phyloP scores from a whole-genome alignment of 2,329 filamentous ascomycete genomes.

The Alternaria sp. region DNA sequence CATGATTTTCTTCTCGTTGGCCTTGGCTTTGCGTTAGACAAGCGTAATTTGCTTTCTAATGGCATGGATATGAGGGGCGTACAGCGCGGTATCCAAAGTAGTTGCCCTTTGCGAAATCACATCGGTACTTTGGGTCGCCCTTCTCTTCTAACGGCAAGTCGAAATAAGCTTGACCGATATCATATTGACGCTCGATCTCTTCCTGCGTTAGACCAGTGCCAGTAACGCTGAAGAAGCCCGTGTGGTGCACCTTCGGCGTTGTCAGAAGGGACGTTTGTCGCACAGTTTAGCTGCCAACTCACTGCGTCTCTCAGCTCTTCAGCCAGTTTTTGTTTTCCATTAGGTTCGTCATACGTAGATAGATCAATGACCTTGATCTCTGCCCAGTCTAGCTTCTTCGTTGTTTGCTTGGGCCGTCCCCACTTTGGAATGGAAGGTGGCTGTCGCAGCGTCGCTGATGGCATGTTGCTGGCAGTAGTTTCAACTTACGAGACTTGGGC shows the following conservation, averaged over 20 bases:
- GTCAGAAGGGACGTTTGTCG: neutral
- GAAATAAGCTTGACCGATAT: slow-evolving; percentile 42
- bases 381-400: slow-evolving; percentile 32
- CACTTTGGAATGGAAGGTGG: slow-evolving; percentile 31
- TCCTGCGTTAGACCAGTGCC: slow-evolving; percentile 40
- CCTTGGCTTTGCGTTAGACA: slow-evolving; percentile 11
- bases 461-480: slow-evolving; percentile 22
- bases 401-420: slow-evolving; percentile 34
- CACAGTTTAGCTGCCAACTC: neutral
- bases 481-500: neutral
- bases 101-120: slow-evolving; percentile 39
- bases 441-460: slow-evolving; percentile 24
- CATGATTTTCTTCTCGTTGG: slow-evolving; percentile 41
- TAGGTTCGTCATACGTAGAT: slow-evolving; percentile 60
- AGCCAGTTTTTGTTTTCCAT: slow-evolving; percentile 61
- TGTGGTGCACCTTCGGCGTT: slow-evolving; percentile 28
- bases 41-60: neutral
- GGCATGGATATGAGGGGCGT: neutral
- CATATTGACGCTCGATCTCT: slow-evolving; percentile 41
- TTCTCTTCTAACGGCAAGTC: slow-evolving; percentile 40
- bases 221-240: slow-evolving; percentile 42
- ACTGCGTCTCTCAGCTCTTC: slow-evolving; percentile 63
- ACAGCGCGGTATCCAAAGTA: slow-evolving; percentile 42
- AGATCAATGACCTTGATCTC: slow-evolving; percentile 49
- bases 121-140: slow-evolving; percentile 35